A percentile compares a stretch with the other conserved stretches of the same genome.
These are phyloP conservation scores for Trypanosoma boissoni DNA, from an alignment of 208 protist genomes.

Conservation along the genomic window DNA sequence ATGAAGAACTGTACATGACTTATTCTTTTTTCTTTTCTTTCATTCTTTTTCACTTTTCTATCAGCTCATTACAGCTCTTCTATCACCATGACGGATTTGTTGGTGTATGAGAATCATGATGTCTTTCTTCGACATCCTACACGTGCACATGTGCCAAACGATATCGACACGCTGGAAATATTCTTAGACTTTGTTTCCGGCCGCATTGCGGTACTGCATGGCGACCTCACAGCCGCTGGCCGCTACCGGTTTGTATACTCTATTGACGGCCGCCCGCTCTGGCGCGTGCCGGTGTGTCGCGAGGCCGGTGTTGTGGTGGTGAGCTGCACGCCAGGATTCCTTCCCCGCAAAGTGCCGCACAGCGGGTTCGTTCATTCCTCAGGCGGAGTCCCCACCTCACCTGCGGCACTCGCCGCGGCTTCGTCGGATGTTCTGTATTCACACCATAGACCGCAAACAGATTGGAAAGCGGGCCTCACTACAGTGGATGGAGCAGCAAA, in stretches of 20 bases:
- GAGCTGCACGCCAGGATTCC: conserved; percentile 58
- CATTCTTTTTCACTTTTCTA: conserved; percentile 10
- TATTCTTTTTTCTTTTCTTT: conserved; percentile 10
- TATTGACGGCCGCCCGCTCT: conserved; percentile 56
- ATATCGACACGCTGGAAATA: conserved; percentile 61
- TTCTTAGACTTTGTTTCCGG: conserved; percentile 51
- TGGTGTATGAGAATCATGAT: conserved; percentile 68
- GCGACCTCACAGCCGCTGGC: conserved; percentile 27
- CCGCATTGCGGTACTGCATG: conserved; percentile 25
- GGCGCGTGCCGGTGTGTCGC: conserved; percentile 68
- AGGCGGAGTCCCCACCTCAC: neutral
- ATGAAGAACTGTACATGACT: neutral
- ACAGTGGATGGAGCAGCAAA: too few species aligned
- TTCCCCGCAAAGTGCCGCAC: conserved; percentile 19
- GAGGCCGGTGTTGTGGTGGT: conserved; percentile 53
- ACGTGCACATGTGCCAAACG: conserved; percentile 28
- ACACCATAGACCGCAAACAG: too few species aligned
- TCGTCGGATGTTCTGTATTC: too few species aligned
- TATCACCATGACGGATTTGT: conserved; percentile 21
- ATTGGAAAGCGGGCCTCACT: too few species aligned
- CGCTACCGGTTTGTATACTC: conserved; percentile 76
- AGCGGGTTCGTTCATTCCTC: neutral
- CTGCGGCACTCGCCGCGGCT: too few species aligned
- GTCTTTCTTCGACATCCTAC: conserved; percentile 42
- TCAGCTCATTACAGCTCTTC: neutral